These are phyloP conservation scores for Plasmodium fragile DNA, from an alignment of 169 alveolate species.

Conservation along the genomic window DNA sequence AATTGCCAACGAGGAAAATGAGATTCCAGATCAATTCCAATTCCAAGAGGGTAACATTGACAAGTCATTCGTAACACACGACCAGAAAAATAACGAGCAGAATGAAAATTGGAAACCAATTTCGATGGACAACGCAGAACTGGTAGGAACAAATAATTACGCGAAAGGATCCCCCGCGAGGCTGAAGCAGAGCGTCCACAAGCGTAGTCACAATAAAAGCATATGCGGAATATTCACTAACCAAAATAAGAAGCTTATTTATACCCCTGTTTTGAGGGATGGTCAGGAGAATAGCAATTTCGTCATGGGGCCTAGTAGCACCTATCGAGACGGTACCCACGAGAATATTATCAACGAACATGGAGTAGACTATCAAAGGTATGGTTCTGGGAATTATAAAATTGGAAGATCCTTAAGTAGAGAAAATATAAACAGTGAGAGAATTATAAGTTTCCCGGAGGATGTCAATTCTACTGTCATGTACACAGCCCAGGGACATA, in stretches of 20 bases:
- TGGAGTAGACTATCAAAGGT: background rate
- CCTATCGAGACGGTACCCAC: background rate
- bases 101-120: background rate
- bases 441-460: background rate
- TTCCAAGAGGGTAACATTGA: background rate
- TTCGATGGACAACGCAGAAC: background rate
- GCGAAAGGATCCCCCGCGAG: background rate
- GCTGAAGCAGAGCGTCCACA: background rate
- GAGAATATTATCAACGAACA: background rate
- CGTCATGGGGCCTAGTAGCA: background rate
- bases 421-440: background rate
- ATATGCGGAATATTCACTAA: background rate
- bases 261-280: background rate
- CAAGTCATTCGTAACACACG: background rate
- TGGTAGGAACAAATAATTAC: background rate
- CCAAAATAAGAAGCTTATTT: background rate
- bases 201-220: background rate
- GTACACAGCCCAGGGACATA: background rate
- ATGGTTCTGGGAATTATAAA: background rate
- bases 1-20: constrained; percentile 7
- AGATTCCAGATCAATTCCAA: background rate
- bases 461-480: background rate
- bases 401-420: background rate
- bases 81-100: background rate
- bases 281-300: background rate